Evolutionary conservation across 164 flowering plant genomes (phyloP).

Genomic region (Tetracentron sinense): DNA sequence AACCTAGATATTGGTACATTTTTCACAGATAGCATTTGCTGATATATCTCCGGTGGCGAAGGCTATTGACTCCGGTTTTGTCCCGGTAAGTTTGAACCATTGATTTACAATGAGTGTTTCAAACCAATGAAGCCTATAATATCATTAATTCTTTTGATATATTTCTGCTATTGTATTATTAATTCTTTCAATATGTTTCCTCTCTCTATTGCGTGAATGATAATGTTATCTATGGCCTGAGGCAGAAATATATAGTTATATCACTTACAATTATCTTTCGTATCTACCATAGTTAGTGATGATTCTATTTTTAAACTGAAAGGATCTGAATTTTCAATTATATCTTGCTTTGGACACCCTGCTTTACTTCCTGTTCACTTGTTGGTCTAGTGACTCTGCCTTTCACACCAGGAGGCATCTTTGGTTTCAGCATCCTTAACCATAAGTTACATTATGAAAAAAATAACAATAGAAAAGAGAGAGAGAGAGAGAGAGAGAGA

Average conservation of each 20-base stretch:
- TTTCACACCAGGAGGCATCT: background rate
- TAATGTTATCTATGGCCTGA: background rate
- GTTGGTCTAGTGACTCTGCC: background rate
- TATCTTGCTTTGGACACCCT: too few relatives aligned
- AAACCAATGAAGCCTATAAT: too few relatives aligned
- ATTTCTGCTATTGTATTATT: too few relatives aligned
- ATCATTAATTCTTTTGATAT: too few relatives aligned
- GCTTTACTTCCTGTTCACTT: too few relatives aligned
- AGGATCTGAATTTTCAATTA: background rate
- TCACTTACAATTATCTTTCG: background rate
- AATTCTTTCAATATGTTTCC: background rate
- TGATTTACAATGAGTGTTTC: background rate
- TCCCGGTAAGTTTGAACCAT: conserved; percentile 66
- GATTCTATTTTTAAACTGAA: background rate
- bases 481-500: too few relatives aligned
- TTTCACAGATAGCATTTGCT: conserved; percentile 59
- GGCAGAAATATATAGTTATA: background rate
- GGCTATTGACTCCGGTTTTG: conserved; percentile 69
- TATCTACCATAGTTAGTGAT: background rate
- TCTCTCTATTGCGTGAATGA: background rate
- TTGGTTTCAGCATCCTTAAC: background rate
- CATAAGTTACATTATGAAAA: background rate
- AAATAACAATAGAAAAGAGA: too few relatives aligned
- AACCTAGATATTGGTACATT: background rate
- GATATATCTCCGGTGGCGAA: conserved; percentile 51